These are phyloP conservation scores for Torulaspora quercuum DNA, from an alignment of 805 yeast species.

Conservation along the genomic window DNA sequence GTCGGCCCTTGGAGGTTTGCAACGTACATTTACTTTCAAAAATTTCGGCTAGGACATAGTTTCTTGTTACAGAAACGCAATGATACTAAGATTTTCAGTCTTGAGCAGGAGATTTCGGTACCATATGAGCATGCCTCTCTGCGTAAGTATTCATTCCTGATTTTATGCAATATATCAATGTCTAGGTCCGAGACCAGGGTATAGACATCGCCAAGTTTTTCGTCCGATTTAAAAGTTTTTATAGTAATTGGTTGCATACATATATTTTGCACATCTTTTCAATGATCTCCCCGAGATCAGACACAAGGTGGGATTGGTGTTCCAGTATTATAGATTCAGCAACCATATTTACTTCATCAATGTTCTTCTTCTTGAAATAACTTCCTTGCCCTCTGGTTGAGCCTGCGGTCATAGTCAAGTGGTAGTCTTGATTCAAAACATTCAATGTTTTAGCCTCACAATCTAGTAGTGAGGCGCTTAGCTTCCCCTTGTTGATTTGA, in stretches of 20 bases:
- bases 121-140: constrained; percentile 13
- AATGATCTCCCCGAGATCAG: constrained; percentile 21
- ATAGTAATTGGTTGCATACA: constrained; percentile 38
- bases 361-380: constrained; percentile 1
- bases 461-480: constrained; percentile 20
- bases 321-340: constrained; percentile 16
- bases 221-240: constrained; percentile 39
- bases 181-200: constrained; percentile 41
- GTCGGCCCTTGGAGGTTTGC: constrained; percentile 43
- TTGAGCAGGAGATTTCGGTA: constrained; percentile 33
- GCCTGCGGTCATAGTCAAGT: constrained; percentile 4
- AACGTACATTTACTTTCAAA: constrained; percentile 25
- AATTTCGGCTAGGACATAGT: constrained; percentile 38
- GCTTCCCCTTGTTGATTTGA: constrained; percentile 11
- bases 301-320: constrained; percentile 20
- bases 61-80: constrained; percentile 36
- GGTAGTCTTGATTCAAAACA: constrained; percentile 19
- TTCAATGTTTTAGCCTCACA: constrained; percentile 11
- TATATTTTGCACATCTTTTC: too few species aligned
- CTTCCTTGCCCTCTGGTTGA: background rate
- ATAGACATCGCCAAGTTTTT: constrained; percentile 42
- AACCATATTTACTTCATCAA: constrained; percentile 19
- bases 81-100: constrained; percentile 39
- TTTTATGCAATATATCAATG: constrained; percentile 38
- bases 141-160: constrained; percentile 30